Evolutionary conservation across 2,329 filamentous ascomycete genomes (phyloP), one percentile per base, ranked within the genome.

Genomic region (Cladorrhinum sp.): DNA sequence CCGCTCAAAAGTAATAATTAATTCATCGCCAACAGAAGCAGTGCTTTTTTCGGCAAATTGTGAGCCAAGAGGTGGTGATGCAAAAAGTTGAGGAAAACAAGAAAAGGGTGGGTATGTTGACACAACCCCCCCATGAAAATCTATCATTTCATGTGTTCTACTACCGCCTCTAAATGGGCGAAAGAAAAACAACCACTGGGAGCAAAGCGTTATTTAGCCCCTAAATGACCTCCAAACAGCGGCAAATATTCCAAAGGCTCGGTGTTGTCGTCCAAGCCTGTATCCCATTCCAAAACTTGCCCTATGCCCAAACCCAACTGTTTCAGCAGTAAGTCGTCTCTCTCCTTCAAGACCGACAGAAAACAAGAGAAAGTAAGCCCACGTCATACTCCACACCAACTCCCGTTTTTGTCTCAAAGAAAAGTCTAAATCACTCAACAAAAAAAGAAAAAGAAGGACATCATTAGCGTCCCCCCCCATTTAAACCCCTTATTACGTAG

Each of bases 401-500:
- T 21, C 42, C 16, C 42, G 10, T 46, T 18, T 46, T 46, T 18
- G 3, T 46, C 5, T 46, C 16, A 3, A 3, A n/a, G n/a, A 42
- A 14, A n/a, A 8, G 4, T 3, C 12, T 3, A n/a, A 42, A 7
- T 4, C 10, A 42, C 10, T 5, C 10, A 42, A 42, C 16, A 46
- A 18, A 46, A n/a, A n/a, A n/a, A n/a, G n/a, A n/a, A n/a, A n/a
- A n/a, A n/a, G n/a, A n/a, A n/a, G n/a, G n/a, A 3, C 18, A 46
- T 36, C 14, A 36, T 36, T 36, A 36, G 12, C 33, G 12, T 3
- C 33, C 8, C 33, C 9, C 8, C 33, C 9, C 14, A 46, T 18
- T 46, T 16, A 7, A 46, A 2, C 42, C 16, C 28, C 9, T 60
- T 67, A 73, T 64, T 71, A 63, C 14, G 67, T 65, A 72, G 83